A percentile compares a stretch with the other conserved stretches of the same genome.
These are phyloP conservation scores for Neofusicoccum ribis DNA, from an alignment of 2,329 filamentous ascomycete species.

Conservation along the genomic window DNA sequence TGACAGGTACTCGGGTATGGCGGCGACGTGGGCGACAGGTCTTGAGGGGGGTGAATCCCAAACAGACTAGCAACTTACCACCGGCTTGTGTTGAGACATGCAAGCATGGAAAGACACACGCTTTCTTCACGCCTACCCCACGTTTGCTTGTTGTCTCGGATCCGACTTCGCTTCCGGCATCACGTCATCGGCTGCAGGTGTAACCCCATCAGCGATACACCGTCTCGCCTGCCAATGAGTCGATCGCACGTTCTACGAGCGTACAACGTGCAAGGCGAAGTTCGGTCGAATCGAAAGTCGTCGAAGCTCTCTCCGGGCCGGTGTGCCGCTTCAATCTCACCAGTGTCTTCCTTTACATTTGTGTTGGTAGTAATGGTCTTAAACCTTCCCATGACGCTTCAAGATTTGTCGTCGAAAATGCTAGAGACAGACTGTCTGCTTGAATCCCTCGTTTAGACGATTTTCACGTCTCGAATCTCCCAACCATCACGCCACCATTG, in stretches of 20 bases:
- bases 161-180: conserved; percentile 1
- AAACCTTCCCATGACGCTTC: too few relatives aligned
- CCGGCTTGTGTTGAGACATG: background rate
- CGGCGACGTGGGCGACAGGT: background rate
- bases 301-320: too few relatives aligned
- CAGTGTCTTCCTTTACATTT: too few relatives aligned
- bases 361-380: too few relatives aligned
- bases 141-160: background rate
- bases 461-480: background rate
- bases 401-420: too few relatives aligned
- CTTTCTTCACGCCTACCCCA: background rate
- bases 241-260: background rate
- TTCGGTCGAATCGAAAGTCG: too few relatives aligned
- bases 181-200: background rate
- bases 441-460: background rate
- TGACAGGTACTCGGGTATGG: too few relatives aligned
- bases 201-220: background rate
- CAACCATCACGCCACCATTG: background rate
- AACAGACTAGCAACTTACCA: background rate
- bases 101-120: background rate
- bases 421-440: too few relatives aligned
- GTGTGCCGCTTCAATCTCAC: too few relatives aligned
- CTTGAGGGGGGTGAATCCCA: background rate
- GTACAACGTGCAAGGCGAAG: background rate
- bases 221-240: background rate